Percentiles rank a stretch among this genome's conserved stretches.
These are phyloP conservation scores for Luvunga scandens DNA, from an alignment of 345 rosid species.

Conservation along the genomic window DNA sequence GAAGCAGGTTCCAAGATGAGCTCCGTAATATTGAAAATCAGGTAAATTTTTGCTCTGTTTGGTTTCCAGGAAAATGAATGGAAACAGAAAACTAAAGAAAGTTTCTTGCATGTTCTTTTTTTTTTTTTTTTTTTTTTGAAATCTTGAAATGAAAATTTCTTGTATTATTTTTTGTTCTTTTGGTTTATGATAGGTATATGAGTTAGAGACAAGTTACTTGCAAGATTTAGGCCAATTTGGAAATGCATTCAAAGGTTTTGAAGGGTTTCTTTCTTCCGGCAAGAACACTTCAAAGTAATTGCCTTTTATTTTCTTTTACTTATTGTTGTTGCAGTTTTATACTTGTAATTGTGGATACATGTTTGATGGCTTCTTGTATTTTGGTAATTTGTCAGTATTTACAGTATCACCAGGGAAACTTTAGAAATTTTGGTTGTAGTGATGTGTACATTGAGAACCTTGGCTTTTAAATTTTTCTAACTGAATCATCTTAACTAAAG, in stretches of 20 bases:
- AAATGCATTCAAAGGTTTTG: constrained; percentile 42
- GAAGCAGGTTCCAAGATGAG: constrained; percentile 66
- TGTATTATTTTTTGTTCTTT: not conserved
- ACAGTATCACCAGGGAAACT: too few relatives aligned
- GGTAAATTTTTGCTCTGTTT: constrained; percentile 26
- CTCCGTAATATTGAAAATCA: constrained; percentile 68
- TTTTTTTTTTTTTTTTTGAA: too few relatives aligned
- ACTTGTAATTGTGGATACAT: not conserved
- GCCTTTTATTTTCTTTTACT: not conserved
- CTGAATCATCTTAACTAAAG: not conserved
- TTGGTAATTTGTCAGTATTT: not conserved
- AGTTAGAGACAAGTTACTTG: constrained; percentile 42
- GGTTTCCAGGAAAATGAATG: not conserved
- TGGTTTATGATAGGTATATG: constrained; percentile 31
- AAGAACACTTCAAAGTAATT: constrained; percentile 42
- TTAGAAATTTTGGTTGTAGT: not conserved
- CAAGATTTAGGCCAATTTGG: constrained; percentile 43
- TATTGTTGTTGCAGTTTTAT: not conserved
- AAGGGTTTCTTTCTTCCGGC: constrained; percentile 48
- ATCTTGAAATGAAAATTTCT: too few relatives aligned
- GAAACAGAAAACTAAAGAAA: too few relatives aligned
- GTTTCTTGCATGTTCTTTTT: not conserved
- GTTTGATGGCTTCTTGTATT: not conserved
- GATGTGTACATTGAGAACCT: not conserved
- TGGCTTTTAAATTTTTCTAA: not conserved